phyloP scores from a whole-genome alignment of 106 monocot species.

The Iris macrosiphon region DNA sequence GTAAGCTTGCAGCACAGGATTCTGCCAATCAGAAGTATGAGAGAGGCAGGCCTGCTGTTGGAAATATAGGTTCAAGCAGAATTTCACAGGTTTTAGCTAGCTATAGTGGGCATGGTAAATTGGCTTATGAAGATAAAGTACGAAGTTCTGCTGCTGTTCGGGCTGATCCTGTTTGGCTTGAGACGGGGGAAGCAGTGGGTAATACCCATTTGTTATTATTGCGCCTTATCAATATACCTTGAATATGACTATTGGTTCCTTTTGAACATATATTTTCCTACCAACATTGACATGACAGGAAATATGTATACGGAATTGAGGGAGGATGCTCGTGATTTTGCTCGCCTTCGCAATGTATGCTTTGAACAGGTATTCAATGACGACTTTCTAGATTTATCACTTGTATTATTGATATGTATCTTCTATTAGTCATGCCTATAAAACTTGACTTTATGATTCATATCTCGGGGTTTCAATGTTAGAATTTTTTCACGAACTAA shows the following conservation, averaged over 20 bases:
- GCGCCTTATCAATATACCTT: background rate
- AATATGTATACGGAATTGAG: conserved; percentile 38
- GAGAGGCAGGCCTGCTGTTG: conserved; percentile 17
- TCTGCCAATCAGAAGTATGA: conserved; percentile 42
- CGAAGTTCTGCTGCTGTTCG: conserved; percentile 13
- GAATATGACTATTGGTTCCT: background rate
- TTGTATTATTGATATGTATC: too few relatives aligned
- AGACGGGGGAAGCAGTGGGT: conserved; percentile 70
- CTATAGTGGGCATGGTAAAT: conserved; percentile 19
- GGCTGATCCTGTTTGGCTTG: conserved; percentile 35
- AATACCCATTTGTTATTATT: conserved; percentile 13
- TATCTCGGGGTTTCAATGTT: too few relatives aligned
- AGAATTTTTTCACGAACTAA: too few relatives aligned
- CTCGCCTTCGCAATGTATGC: conserved; percentile 46
- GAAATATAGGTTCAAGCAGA: conserved; percentile 7
- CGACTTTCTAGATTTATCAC: too few relatives aligned
- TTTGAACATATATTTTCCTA: conserved; percentile 2
- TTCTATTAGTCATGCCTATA: too few relatives aligned
- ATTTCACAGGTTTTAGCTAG: background rate
- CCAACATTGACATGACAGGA: conserved; percentile 12
- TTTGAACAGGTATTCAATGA: conserved; percentile 69
- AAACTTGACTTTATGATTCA: too few relatives aligned
- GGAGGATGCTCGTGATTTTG: conserved; percentile 60
- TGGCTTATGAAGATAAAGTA: conserved; percentile 27
- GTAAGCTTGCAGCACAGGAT: conserved; percentile 52